These are phyloP conservation scores for Fusarium sp. DNA, from an alignment of 2,329 filamentous ascomycete species.

Conservation along the genomic window DNA sequence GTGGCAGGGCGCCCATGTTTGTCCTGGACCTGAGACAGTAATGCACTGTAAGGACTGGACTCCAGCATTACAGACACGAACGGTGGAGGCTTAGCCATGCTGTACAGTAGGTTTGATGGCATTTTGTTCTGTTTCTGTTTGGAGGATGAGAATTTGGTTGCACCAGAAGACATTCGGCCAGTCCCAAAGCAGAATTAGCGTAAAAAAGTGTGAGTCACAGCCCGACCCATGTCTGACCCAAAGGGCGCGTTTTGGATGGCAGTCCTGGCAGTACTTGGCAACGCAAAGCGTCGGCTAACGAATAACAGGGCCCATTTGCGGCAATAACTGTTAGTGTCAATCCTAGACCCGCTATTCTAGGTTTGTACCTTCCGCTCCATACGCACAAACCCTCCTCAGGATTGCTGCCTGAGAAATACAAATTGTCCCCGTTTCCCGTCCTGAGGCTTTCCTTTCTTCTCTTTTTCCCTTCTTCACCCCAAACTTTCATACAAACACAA, in stretches of 20 bases:
- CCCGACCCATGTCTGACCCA: constrained; percentile 45
- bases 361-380: constrained; percentile 21
- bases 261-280: constrained; percentile 30
- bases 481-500: constrained; percentile 47
- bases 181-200: constrained; percentile 46
- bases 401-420: constrained; percentile 63
- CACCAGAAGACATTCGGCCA: constrained; percentile 43
- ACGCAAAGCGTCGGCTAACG: constrained; percentile 26
- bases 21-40: neutral
- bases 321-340: constrained; percentile 25
- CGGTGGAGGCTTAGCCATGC: constrained; percentile 32
- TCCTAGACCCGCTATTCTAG: constrained; percentile 39
- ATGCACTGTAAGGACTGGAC: neutral
- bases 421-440: constrained; percentile 50
- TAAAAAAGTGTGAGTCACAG: constrained; percentile 52
- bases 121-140: constrained; percentile 9
- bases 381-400: constrained; percentile 37
- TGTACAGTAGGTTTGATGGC: neutral
- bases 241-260: constrained; percentile 38
- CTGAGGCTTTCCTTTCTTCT: constrained; percentile 47
- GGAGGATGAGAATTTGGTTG: constrained; percentile 39
- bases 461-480: constrained; percentile 53
- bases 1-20: constrained; percentile 1
- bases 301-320: neutral
- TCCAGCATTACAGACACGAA: neutral